These are phyloP conservation scores for Hypoxylon sp. DNA, from an alignment of 2,329 filamentous ascomycete genomes.

Conservation along the genomic window DNA sequence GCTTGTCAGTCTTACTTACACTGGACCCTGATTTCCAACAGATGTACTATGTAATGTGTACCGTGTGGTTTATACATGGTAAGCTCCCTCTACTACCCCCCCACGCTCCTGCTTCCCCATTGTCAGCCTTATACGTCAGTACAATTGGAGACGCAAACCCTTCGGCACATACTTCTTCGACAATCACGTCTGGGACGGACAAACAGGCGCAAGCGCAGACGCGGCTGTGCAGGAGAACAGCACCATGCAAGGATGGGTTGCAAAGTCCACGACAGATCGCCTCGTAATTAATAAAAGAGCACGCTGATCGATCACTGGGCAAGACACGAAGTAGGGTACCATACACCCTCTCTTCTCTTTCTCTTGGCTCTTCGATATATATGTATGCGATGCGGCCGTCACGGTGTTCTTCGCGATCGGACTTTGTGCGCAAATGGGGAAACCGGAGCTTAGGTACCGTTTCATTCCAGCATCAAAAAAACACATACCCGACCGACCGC, in stretches of 20 bases:
- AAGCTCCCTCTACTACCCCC: slow-evolving; percentile 4
- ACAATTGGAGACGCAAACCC: slow-evolving; percentile 10
- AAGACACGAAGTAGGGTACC: slow-evolving; percentile 2
- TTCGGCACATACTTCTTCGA: slow-evolving; percentile 1
- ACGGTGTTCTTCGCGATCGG: slow-evolving; percentile 1
- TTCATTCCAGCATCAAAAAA: neutral
- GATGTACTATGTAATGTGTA: slow-evolving; percentile 3
- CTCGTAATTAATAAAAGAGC: slow-evolving; percentile 11
- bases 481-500: too few species aligned
- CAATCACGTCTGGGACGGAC: neutral
- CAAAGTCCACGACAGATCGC: slow-evolving; percentile 12
- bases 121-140: slow-evolving; percentile 37
- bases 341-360: neutral
- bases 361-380: neutral
- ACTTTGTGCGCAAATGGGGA: neutral
- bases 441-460: slow-evolving; percentile 14
- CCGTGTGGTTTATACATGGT: slow-evolving; percentile 2
- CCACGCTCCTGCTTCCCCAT: slow-evolving; percentile 10
- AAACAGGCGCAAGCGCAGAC: neutral
- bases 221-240: slow-evolving; percentile 2
- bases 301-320: neutral
- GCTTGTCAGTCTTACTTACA: slow-evolving; percentile 7
- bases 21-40: slow-evolving; percentile 7
- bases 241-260: slow-evolving; percentile 5
- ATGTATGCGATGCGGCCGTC: neutral